Base-by-base conservation (phyloP, 208 protist genomes). In the Leishmania guyanensis region DNA sequence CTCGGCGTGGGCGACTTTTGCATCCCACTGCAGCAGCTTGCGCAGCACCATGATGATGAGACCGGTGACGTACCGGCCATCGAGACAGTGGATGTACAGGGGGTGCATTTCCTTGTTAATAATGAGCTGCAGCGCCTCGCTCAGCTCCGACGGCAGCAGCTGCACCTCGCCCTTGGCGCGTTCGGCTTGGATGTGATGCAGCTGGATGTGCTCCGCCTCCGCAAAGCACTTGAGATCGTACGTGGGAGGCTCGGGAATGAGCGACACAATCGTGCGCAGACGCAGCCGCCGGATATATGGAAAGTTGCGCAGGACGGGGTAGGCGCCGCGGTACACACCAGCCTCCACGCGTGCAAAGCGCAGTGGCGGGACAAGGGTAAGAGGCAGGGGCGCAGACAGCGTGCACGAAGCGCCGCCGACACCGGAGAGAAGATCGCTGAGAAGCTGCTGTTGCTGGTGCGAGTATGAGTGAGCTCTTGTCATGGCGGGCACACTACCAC, bases 81-180 rank as follows among this genome's bases (percentile, higher is more conserved):
- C 95, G 29, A 98, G 91, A 79, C 95, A 98, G 88, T 98, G 95
- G 36, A 97, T 77, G 83, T 95, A 96, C 29, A 96, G 53, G 5
- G 93, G 93, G 85, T 97, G 90, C 33, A 75, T 74, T 46, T 94
- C 87, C 5, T 65, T 80, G 79, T 92, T 84, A 29, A 96, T 84
- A 16, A 97, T 58, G 10, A 94, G 56, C 60, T 93, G 81, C 66
- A 97, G 82, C 60, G 90, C 91, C 58, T 88, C 84, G 77, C 75
- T 89, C 66, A 98, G 78, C 79, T 95, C 89, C 3, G 86, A 90
- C 58, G 93, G 92, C 43, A 94, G 80, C n/a, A 97, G 91, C 79
- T 95, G 91, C 62, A 88, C 87, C 69, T 96, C 90, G 39, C 89
- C 94, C 85, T 97, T 97, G 66, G 91, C 92, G n/a, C 91, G 92